These are phyloP conservation scores for Fistulifera pelliculosa DNA, from an alignment of 108 stramenopile genomes.

Conservation along the genomic window DNA sequence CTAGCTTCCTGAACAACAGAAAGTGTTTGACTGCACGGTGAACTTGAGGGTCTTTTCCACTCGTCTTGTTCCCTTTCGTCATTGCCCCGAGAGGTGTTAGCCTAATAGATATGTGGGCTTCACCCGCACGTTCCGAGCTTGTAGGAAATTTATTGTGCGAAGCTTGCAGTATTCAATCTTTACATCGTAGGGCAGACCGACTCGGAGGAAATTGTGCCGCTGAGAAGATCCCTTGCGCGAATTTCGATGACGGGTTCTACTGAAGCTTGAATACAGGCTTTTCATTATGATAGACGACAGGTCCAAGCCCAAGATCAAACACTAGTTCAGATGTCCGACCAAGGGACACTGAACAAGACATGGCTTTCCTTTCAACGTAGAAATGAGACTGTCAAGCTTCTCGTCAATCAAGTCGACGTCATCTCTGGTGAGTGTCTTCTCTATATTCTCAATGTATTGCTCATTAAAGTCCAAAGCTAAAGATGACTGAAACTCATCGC, in stretches of 20 bases:
- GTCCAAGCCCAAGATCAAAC: neutral
- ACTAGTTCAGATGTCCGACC: neutral
- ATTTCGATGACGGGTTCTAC: neutral
- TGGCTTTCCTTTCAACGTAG: neutral
- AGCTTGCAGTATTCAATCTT: neutral
- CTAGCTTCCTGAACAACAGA: no score
- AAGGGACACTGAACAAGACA: neutral
- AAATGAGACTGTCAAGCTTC: conserved; percentile 1
- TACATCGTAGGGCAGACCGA: neutral
- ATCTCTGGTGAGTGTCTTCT: neutral
- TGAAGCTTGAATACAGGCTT: neutral
- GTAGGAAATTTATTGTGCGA: neutral
- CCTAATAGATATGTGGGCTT: neutral
- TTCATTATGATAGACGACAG: neutral
- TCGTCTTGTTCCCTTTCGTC: no score
- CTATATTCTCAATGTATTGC: neutral
- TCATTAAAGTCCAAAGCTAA: neutral
- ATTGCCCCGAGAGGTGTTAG: no score
- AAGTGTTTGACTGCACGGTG: no score
- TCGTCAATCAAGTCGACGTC: neutral
- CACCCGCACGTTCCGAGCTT: neutral
- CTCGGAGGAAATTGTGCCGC: neutral
- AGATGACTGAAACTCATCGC: neutral
- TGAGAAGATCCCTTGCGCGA: neutral
- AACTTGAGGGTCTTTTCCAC: no score